Conservation (phyloP, 164 flowering plant species). For the Umbilicus rupestris region DNA sequence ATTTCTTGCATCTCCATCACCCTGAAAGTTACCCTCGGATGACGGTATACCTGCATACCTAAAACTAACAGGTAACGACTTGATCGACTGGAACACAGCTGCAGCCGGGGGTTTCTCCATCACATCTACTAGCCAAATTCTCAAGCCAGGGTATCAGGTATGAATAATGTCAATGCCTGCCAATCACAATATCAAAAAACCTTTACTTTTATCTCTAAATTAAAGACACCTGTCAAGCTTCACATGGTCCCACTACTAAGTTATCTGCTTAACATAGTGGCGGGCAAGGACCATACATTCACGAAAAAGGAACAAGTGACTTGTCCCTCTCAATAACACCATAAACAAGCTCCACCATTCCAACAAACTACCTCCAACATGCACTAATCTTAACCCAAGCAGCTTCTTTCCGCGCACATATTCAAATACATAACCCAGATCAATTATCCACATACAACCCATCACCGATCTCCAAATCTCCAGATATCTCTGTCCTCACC, state of each 20-base stretch:
- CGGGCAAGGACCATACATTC: constrained; percentile 31
- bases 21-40: constrained; percentile 8
- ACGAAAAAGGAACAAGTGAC: constrained; percentile 11
- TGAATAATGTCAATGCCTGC: constrained; percentile 11
- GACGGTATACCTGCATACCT: constrained; percentile 25
- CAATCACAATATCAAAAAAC: constrained; percentile 18
- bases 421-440: not conserved
- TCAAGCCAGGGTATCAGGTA: constrained; percentile 13
- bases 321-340: constrained; percentile 1
- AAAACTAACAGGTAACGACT: constrained; percentile 49
- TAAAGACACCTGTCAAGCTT: constrained; percentile 22
- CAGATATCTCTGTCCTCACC: not conserved
- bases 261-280: constrained; percentile 17
- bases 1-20: constrained; percentile 9
- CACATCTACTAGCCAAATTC: constrained; percentile 20
- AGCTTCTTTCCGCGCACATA: not conserved
- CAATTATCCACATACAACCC: not conserved
- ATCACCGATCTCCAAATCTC: not conserved
- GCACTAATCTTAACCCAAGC: not conserved
- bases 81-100: constrained; percentile 35
- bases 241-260: constrained; percentile 29
- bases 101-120: constrained; percentile 20
- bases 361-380: not conserved
- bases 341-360: not conserved
- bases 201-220: constrained; percentile 14